These are phyloP conservation scores for Quercus wislizeni DNA, from an alignment of 306 rosid species.

Conservation along the genomic window DNA sequence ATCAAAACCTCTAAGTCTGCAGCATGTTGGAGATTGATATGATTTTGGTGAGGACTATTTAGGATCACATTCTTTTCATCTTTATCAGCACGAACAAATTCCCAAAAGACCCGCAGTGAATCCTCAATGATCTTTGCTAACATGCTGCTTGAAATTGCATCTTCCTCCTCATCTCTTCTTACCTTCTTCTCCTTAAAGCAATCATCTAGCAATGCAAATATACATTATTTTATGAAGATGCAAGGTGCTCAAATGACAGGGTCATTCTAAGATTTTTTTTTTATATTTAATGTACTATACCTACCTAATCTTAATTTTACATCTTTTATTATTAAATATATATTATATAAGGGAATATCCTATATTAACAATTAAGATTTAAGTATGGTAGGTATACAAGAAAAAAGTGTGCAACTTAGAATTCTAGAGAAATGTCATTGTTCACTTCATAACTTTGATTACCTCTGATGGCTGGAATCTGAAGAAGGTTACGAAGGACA, in stretches of 20 bases:
- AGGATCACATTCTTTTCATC: slow-evolving; percentile 37
- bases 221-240: neutral
- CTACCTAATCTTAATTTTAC: too few relatives aligned
- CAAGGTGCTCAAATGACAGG: neutral
- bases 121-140: slow-evolving; percentile 55
- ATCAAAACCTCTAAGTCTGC: slow-evolving; percentile 35
- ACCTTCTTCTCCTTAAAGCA: slow-evolving; percentile 37
- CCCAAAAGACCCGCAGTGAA: slow-evolving; percentile 65
- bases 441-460: neutral
- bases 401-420: too few relatives aligned
- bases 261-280: too few relatives aligned
- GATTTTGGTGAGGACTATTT: slow-evolving; percentile 35
- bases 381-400: too few relatives aligned
- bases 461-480: slow-evolving; percentile 77
- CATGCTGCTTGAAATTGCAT: slow-evolving; percentile 33
- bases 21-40: slow-evolving; percentile 42
- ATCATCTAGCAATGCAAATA: slow-evolving; percentile 47
- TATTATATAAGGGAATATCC: too few relatives aligned
- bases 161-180: slow-evolving; percentile 34
- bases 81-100: slow-evolving; percentile 62
- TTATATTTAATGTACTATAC: too few relatives aligned
- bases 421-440: too few relatives aligned
- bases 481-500: slow-evolving; percentile 63
- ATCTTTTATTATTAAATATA: too few relatives aligned
- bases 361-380: too few relatives aligned